Conservation (phyloP, 768 basidiomycete species). For the Antrodiella citrinella region DNA sequence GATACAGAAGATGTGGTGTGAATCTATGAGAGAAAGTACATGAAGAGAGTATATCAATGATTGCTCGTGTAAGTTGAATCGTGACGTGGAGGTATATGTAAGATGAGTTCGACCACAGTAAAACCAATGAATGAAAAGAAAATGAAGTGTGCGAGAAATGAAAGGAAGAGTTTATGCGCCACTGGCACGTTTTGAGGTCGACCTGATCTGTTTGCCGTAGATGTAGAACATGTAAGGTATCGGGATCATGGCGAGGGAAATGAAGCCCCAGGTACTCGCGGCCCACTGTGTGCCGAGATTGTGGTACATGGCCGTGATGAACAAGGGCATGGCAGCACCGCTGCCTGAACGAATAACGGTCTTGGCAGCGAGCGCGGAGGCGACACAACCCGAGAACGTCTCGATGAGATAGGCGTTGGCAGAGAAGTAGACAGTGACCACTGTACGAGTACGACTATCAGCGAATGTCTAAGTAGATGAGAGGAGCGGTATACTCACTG, state of each 20-base stretch:
- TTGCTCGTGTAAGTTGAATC: no score
- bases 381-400: constrained; percentile 31
- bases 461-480: not conserved
- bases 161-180: constrained; percentile 3
- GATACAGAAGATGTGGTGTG: no score
- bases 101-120: no score
- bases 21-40: no score
- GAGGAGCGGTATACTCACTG: constrained; percentile 12
- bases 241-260: constrained; percentile 25
- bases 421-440: constrained; percentile 32
- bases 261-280: constrained; percentile 27
- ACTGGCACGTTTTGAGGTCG: constrained; percentile 27
- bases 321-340: constrained; percentile 28
- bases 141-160: no score
- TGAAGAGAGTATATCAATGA: no score
- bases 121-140: no score
- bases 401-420: constrained; percentile 34
- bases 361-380: constrained; percentile 32
- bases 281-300: constrained; percentile 32
- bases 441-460: constrained; percentile 7
- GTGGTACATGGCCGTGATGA: constrained; percentile 33
- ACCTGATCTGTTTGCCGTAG: constrained; percentile 29
- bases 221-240: constrained; percentile 33
- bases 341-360: constrained; percentile 29
- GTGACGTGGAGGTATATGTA: no score